Evolutionary conservation across 768 basidiomycete genomes (phyloP), one percentile per base, ranked within the genome.

Genomic region (Boletus rubescentipes): DNA sequence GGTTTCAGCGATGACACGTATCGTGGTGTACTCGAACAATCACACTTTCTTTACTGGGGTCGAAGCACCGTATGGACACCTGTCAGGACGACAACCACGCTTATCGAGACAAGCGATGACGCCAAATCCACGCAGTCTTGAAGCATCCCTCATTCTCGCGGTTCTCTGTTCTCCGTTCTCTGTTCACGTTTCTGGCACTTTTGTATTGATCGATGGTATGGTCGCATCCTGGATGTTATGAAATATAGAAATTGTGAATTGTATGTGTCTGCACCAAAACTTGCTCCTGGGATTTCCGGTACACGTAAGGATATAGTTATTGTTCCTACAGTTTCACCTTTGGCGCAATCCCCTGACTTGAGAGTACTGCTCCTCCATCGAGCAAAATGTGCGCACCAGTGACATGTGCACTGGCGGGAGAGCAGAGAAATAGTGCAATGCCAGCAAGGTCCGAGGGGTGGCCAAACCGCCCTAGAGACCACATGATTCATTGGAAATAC

Each of bases 1-100:
- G 86, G 89, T 3, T 91, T 91, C 77, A 89, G 83, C 68, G 77
- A 82, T 51, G 69, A 71, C 30, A 73, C 89, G 61, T 91, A 90
- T 67, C 76, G 76, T 41, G 77, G 80, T 12, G 72, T 90, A 34
- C 73, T 90, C 41, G 86, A 87, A 36, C 85, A 87, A 54, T 82
- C 86, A 42, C 72, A 70, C 42, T 51, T 54, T 16, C 44, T 51
- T 10, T 64, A 66, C 49, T 70, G 63, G 69, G 41, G 54, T 31
- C 64, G 64, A 50, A 55, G 34, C 38, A 39, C 63, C 7, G 34
- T 39, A n/a, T 66, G 67, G 61, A 26, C 49, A 12, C 23, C 58
- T 5, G 26, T 49, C 51, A 52, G 31, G 46, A 53, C 50, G 42
- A 23, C 54, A 32, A 57, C 32, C 26, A 20, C 49, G 36, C 52